These are phyloP conservation scores for Piromyces finnis DNA, from an alignment of 192 early-diverging fungal genomes.

Conservation along the genomic window DNA sequence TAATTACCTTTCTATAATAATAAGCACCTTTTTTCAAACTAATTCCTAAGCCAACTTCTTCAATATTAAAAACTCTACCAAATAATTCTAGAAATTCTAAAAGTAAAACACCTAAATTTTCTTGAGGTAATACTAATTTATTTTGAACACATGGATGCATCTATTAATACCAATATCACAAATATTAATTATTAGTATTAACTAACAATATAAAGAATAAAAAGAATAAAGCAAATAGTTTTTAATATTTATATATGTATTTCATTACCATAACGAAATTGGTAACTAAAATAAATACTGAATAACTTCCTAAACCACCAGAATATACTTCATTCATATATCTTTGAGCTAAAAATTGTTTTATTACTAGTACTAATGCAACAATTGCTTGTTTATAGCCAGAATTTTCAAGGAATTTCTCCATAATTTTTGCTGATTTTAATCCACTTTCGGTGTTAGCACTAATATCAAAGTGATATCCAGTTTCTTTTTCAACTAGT, in stretches of 20 bases:
- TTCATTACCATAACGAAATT: constrained; percentile 65
- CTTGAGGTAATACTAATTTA: constrained; percentile 30
- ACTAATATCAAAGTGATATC: constrained; percentile 63
- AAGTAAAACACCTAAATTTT: constrained; percentile 75
- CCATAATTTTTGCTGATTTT: constrained; percentile 31
- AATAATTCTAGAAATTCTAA: constrained; percentile 89
- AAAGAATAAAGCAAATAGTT: not conserved
- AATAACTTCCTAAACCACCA: constrained; percentile 79
- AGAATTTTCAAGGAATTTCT: constrained; percentile 26
- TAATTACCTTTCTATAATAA: constrained; percentile 26
- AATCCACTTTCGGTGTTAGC: constrained; percentile 57
- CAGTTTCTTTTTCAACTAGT: constrained; percentile 52
- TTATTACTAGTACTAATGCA: constrained; percentile 60
- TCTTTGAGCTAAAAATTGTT: constrained; percentile 62
- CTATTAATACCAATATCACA: constrained; percentile 15
- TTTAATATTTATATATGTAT: not conserved
- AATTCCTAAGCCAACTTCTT: constrained; percentile 41
- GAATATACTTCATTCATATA: constrained; percentile 68
- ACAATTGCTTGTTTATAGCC: constrained; percentile 24
- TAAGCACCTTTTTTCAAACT: constrained; percentile 14
- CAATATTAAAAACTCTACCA: constrained; percentile 58
- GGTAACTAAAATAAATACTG: constrained; percentile 52
- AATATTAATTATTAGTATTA: not conserved
- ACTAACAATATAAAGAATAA: too few species aligned
- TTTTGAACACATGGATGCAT: constrained; percentile 60